Conservation (phyloP, 2,329 filamentous ascomycete species). For the Tolypocladium album region DNA sequence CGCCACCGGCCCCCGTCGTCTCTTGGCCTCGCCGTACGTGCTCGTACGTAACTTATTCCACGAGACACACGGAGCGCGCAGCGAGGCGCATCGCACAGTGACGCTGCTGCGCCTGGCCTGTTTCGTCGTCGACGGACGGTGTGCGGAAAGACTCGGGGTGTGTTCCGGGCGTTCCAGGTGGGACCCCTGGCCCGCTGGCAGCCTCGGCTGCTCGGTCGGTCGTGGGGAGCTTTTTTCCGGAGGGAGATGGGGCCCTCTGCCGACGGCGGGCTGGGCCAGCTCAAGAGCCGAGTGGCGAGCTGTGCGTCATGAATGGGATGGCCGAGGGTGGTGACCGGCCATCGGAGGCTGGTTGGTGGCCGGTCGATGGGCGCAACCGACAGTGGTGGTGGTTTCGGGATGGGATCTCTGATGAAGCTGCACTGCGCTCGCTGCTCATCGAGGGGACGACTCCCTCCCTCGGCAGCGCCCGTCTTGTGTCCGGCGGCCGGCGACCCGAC, state of each 20-base stretch:
- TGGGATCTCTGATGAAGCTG: background rate
- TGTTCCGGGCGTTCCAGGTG: background rate
- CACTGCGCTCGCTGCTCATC: background rate
- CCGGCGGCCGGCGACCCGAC: background rate
- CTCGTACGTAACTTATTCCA: too few relatives aligned
- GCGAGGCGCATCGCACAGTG: background rate
- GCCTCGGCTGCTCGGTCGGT: constrained; percentile 17
- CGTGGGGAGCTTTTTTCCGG: constrained; percentile 7
- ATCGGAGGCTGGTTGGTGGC: background rate
- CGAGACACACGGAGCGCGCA: background rate
- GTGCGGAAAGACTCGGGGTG: background rate
- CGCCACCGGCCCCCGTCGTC: too few relatives aligned
- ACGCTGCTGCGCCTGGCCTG: background rate
- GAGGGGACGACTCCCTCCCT: background rate
- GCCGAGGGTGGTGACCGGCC: background rate
- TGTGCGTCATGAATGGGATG: background rate
- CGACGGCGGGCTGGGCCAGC: background rate
- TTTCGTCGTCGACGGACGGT: background rate
- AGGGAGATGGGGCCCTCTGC: background rate
- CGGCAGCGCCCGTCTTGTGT: background rate
- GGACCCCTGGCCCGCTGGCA: background rate
- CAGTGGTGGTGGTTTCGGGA: background rate
- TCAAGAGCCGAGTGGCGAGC: background rate
- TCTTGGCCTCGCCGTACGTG: too few relatives aligned
- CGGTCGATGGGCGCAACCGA: too few relatives aligned